Evolutionary conservation across 1,284 basidiomycete genomes (phyloP).

Genomic region (Marasmius sp.): DNA sequence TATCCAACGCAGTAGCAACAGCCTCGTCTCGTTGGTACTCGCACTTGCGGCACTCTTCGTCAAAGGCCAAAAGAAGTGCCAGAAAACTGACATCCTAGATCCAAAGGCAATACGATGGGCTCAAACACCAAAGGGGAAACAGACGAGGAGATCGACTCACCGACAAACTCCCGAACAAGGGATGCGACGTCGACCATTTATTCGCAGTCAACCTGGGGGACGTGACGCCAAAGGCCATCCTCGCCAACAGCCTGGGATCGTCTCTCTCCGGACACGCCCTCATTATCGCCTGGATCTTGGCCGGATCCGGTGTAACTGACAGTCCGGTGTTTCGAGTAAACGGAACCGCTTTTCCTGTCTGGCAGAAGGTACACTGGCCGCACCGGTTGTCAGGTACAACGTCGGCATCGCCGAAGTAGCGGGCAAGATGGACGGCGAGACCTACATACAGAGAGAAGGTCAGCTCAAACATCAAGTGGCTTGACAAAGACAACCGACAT

Average conservation of each 20-base stretch:
- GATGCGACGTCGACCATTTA: slow-evolving; percentile 39
- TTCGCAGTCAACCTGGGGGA: slow-evolving; percentile 43
- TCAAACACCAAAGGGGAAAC: no score
- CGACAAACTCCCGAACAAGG: slow-evolving; percentile 43
- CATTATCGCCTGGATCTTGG: slow-evolving; percentile 37
- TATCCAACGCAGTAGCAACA: no score
- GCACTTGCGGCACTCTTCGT: no score
- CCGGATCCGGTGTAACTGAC: slow-evolving; percentile 27
- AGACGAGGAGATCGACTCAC: not conserved
- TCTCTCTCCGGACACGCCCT: slow-evolving; percentile 45
- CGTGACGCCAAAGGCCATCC: slow-evolving; percentile 50
- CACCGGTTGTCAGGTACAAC: slow-evolving; percentile 44
- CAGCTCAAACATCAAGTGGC: not conserved
- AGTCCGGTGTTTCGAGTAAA: slow-evolving; percentile 29
- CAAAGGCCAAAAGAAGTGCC: no score
- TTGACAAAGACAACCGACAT: slow-evolving; percentile 30
- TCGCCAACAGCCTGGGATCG: slow-evolving; percentile 48
- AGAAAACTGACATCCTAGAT: no score
- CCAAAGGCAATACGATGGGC: no score
- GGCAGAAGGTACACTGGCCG: slow-evolving; percentile 45
- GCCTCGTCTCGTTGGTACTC: no score
- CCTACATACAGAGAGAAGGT: slow-evolving; percentile 28
- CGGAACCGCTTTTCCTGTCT: slow-evolving; percentile 34
- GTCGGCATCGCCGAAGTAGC: slow-evolving; percentile 46
- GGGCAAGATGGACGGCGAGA: slow-evolving; percentile 41